phyloP scores from a whole-genome alignment of 176 grass and related monocot species.

The Juncus inflexus region DNA sequence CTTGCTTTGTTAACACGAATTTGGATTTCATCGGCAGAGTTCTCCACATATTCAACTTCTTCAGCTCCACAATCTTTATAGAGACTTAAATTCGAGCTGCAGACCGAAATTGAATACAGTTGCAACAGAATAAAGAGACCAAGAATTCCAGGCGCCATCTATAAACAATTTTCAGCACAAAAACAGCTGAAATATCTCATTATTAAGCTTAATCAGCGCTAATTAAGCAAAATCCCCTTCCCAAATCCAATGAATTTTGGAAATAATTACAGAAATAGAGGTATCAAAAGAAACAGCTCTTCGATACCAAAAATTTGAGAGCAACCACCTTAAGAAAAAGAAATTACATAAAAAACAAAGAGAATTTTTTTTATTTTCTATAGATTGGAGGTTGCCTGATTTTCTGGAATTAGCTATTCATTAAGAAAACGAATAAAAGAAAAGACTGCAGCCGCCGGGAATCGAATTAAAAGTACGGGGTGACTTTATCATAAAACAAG shows the following conservation, averaged over 20 bases:
- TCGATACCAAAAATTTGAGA: conserved; percentile 2
- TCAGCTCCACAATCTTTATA: conserved; percentile 52
- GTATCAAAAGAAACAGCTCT: neutral
- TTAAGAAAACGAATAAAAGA: conserved; percentile 1
- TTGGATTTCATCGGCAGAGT: conserved; percentile 31
- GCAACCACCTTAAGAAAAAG: neutral
- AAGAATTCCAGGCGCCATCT: conserved; percentile 27
- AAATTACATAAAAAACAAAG: neutral
- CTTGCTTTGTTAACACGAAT: conserved; percentile 51
- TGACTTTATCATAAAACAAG: conserved; percentile 17
- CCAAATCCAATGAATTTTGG: neutral
- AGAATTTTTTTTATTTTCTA: conserved; percentile 10
- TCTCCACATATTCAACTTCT: conserved; percentile 40
- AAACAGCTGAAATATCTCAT: conserved; percentile 7
- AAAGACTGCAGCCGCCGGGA: conserved; percentile 22
- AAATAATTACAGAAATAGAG: neutral
- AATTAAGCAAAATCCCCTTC: conserved; percentile 3
- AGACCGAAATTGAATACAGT: conserved; percentile 34
- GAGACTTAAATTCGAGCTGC: conserved; percentile 23
- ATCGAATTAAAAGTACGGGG: neutral
- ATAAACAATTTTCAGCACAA: conserved; percentile 11
- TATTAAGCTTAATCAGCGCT: neutral
- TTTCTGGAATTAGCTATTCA: conserved; percentile 10
- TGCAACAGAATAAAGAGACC: conserved; percentile 38
- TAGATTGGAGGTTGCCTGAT: conserved; percentile 5